Evolutionary conservation across 768 basidiomycete species (phyloP).

Genomic region (Crassisporium funariophilum): DNA sequence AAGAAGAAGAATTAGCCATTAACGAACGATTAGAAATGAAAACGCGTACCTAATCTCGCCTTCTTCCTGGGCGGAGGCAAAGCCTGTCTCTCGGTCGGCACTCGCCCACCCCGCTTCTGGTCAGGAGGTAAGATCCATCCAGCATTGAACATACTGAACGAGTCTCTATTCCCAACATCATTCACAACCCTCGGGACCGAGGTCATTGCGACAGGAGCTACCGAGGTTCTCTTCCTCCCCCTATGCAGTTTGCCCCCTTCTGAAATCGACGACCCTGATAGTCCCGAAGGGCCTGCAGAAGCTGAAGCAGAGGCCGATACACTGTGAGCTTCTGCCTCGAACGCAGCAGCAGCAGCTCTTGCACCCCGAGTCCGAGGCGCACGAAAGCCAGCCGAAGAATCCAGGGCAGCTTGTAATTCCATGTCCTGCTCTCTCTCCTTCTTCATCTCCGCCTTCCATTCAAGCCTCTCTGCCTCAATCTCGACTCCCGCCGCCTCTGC

Average conservation of each 20-base stretch:
- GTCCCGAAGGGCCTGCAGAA: slow-evolving; percentile 1
- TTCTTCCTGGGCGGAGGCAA: slow-evolving; percentile 59
- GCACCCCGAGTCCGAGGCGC: slow-evolving; percentile 52
- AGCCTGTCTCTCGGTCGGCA: slow-evolving; percentile 42
- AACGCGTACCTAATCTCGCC: slow-evolving; percentile 47
- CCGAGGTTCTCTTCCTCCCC: slow-evolving; percentile 32
- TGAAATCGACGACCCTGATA: slow-evolving; percentile 5
- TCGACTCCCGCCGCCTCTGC: slow-evolving; percentile 15
- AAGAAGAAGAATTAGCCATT: slow-evolving; percentile 2
- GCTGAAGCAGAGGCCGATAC: slow-evolving; percentile 6
- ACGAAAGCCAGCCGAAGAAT: slow-evolving; percentile 46
- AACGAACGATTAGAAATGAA: slow-evolving; percentile 4
- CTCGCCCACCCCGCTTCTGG: slow-evolving; percentile 62
- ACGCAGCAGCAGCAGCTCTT: slow-evolving; percentile 43
- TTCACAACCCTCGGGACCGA: slow-evolving; percentile 61
- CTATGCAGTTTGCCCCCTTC: slow-evolving; percentile 6
- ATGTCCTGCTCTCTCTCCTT: slow-evolving; percentile 10
- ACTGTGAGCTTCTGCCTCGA: slow-evolving; percentile 37
- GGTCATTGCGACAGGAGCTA: slow-evolving; percentile 22
- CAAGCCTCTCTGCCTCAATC: not conserved
- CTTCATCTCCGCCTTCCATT: slow-evolving; percentile 9
- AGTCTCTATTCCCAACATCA: slow-evolving; percentile 69
- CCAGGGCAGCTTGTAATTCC: slow-evolving; percentile 28
- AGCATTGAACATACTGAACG: slow-evolving; percentile 80
- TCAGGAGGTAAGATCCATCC: slow-evolving; percentile 89